Percentiles rank a stretch among this genome's conserved stretches.
Conservation (phyloP, 1,284 basidiomycete species). For the Cryptococcus sp. region DNA sequence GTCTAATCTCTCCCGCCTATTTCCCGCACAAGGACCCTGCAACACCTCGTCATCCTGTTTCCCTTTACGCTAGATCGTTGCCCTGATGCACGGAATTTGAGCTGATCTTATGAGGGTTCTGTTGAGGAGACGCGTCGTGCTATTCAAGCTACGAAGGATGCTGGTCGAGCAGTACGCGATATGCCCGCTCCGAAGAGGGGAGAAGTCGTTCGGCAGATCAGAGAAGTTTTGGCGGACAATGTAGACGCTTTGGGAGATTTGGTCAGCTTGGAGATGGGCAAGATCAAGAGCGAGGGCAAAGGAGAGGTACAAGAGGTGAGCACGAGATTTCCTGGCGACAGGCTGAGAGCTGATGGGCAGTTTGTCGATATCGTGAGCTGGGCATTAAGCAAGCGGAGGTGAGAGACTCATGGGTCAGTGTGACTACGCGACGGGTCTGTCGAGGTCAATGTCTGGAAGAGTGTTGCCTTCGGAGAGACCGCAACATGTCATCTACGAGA, state of each 20-base stretch:
- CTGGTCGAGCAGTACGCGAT: conserved; percentile 63
- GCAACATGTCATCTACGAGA: conserved; percentile 82
- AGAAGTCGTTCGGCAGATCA: conserved; percentile 79
- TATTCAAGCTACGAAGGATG: conserved; percentile 43
- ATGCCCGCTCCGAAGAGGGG: conserved; percentile 83
- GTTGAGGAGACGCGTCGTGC: conserved; percentile 23
- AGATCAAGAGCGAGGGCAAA: conserved; percentile 84
- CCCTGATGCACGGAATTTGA: too few species aligned
- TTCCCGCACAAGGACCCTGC: too few species aligned
- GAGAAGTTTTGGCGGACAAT: conserved; percentile 73
- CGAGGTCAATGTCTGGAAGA: conserved; percentile 84
- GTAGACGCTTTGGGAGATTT: conserved; percentile 74
- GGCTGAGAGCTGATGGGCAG: conserved; percentile 44
- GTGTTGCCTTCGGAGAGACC: conserved; percentile 78
- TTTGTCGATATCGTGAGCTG: conserved; percentile 77
- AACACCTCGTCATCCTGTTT: too few species aligned
- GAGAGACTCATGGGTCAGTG: conserved; percentile 27
- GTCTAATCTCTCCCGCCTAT: too few species aligned
- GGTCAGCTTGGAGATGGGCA: conserved; percentile 72
- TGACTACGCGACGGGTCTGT: conserved; percentile 74
- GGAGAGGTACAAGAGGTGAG: conserved; percentile 64
- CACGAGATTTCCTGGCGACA: not conserved
- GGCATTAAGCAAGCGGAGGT: not conserved
- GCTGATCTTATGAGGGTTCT: conserved; percentile 27
- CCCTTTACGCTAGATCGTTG: too few species aligned